phyloP scores from a whole-genome alignment of 495 filamentous ascomycete species.

The Lophiostoma macrostomum region DNA sequence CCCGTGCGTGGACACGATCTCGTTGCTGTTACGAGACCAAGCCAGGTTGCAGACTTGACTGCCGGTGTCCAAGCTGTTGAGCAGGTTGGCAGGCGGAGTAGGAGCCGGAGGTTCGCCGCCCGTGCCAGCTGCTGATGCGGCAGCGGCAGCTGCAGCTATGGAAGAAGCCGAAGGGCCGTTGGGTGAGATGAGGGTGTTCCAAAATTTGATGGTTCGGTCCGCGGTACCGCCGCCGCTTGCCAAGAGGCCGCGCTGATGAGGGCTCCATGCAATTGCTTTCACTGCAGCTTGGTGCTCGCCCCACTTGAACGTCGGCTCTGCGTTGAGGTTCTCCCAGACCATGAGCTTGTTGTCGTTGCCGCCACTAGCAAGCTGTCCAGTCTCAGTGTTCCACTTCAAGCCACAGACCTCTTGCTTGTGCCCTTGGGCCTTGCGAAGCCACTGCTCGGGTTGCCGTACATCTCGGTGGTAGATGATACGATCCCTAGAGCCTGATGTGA shows the following conservation, averaged over 20 bases:
- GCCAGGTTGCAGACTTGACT: conserved; percentile 96
- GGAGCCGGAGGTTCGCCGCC: conserved; percentile 14
- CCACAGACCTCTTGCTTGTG: conserved; percentile 99
- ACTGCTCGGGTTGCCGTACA: conserved; percentile 89
- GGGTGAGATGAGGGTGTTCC: conserved; percentile 69
- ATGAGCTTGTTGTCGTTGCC: conserved; percentile 98
- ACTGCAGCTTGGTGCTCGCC: conserved; percentile 91
- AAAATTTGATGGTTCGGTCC: conserved; percentile 94
- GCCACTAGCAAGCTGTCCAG: conserved; percentile 90
- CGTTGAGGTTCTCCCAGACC: conserved; percentile 92
- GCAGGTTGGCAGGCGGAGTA: conserved; percentile 32
- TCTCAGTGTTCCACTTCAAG: conserved; percentile 94
- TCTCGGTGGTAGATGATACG: conserved; percentile 92
- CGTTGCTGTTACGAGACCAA: conserved; percentile 93
- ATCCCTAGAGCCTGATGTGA: conserved; percentile 92
- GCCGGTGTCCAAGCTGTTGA: conserved; percentile 69
- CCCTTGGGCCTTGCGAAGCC: conserved; percentile 75
- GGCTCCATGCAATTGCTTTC: conserved; percentile 98
- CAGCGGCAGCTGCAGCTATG: conserved; percentile 53
- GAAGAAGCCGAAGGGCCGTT: conserved; percentile 38
- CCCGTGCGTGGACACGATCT: conserved; percentile 96
- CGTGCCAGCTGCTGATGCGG: conserved; percentile 18
- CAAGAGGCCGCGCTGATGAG: conserved; percentile 86
- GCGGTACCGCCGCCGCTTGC: conserved; percentile 97
- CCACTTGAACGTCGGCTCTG: conserved; percentile 86